Base-by-base conservation (phyloP, 768 basidiomycete species). In the Suillus spraguei region DNA sequence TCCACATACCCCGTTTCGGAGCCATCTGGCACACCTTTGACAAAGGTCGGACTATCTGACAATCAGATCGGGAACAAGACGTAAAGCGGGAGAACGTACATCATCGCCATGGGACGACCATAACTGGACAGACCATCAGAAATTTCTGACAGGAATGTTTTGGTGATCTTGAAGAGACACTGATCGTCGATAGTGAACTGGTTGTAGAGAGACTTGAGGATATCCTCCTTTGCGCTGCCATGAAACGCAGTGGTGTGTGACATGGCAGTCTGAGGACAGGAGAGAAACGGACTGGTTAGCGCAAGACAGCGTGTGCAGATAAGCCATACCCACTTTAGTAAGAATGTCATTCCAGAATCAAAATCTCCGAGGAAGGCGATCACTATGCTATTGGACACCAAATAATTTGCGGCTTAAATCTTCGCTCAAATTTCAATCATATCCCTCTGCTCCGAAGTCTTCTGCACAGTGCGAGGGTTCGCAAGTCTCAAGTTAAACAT, bases 21-120 rank as follows among this genome's bases (percentile, higher is more conserved):
- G 53, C 97, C 97, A 75, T 97, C 85, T 52, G 97, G 97, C 32
- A 97, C 94, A 59, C 90, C 90, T n/a, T 92, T 94, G 49, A 99
- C 94, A 77, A 94, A 99, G 11, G 94, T 92, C 7, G 97, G 97
- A 67, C 94, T 95, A 69, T 32, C 33, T 56, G 33, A 9, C 5
- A 2, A 16, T 50, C 60, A 20, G 60, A 55, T 22, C 32, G 10
- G 17, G 50, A 60, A 44, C 24, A 52, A 1, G 13, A 11, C 0
- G 38, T 33, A 24, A 60, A n/a, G 36, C 47, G 52, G 20, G 38
- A 24, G 62, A 3, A 72, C 86, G 62, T 67, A 92, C 88, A 98
- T 95, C 93, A 98, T 97, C 7, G 95, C 94, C 88, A 97, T 91
- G 46, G 90, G 81, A 52, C 90, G 85, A 41, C 85, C 86, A 79